Percentiles rank a stretch among this genome's conserved stretches.
Evolutionary conservation across 495 filamentous ascomycete species (phyloP).

Genomic region (Evernia prunastri): DNA sequence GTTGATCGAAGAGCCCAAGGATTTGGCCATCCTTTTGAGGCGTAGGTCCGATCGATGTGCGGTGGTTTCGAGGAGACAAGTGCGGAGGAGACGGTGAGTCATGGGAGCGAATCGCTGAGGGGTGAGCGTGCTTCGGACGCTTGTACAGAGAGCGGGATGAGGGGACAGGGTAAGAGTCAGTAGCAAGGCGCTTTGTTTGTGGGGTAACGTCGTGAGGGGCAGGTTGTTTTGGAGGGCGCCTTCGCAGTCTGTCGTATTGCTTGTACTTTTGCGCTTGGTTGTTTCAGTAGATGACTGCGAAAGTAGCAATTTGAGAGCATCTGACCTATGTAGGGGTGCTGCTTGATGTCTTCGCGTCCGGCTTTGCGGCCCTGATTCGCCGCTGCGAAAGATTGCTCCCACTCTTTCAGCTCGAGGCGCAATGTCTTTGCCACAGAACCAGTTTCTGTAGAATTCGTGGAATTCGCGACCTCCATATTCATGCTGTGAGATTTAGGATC

Average conservation of each 20-base stretch:
- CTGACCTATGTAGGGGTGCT: slow-evolving; percentile 72
- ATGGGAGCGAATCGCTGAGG: slow-evolving; percentile 13
- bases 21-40: slow-evolving; percentile 84
- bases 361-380: slow-evolving; percentile 70
- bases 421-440: slow-evolving; percentile 33
- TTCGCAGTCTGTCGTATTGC: slow-evolving; percentile 70
- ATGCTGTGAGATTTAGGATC: neutral
- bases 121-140: slow-evolving; percentile 18
- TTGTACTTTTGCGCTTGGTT: slow-evolving; percentile 78
- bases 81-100: slow-evolving; percentile 13
- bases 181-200: slow-evolving; percentile 37
- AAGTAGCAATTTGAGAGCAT: slow-evolving; percentile 3
- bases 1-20: slow-evolving; percentile 84
- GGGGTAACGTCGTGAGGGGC: slow-evolving; percentile 36
- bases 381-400: slow-evolving; percentile 72
- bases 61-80: slow-evolving; percentile 21
- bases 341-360: slow-evolving; percentile 78
- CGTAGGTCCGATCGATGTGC: slow-evolving; percentile 42
- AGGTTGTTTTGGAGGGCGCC: slow-evolving; percentile 47
- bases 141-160: slow-evolving; percentile 45
- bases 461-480: neutral
- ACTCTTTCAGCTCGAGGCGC: slow-evolving; percentile 73
- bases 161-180: slow-evolving; percentile 52
- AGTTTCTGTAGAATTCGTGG: slow-evolving; percentile 6
- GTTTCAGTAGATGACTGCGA: slow-evolving; percentile 9